Evolutionary conservation across 495 filamentous ascomycete species (phyloP), one percentile per base, ranked within the genome.

Genomic region (Aspergillus sclerotioniger): DNA sequence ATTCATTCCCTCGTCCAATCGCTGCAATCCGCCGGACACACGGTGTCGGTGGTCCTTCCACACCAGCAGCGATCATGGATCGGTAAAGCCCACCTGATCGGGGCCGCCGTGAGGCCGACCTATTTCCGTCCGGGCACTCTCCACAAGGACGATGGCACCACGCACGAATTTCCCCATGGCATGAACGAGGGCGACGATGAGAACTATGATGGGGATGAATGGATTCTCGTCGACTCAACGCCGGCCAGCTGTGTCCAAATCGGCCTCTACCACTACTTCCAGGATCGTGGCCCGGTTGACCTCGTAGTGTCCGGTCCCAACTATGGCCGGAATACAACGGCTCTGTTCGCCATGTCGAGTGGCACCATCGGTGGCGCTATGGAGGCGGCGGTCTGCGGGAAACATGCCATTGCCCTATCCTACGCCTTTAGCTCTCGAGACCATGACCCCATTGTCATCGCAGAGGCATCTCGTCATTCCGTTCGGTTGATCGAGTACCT

Each of bases 11-110:
- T 96, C 64, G 85, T 97, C 13, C 76, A 83, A 35, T 81, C 86
- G 20, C 87, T 98, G 37, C 90, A 94, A 72, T 64, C 74, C 31
- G 83, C 84, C 16, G 90, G 92, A 9, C 92, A 95, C 71, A 81
- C 78, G 37, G 91, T 98, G 57, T 93, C 90, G 3, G 92, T 98
- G 43, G 84, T 94, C 57, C 83, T 98, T 3, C 94, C 94, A 0
- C 87, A 96, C 71, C 86, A 85, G 9, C 94, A 98, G 73, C 87
- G 92, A 48, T 95, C 90, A 53, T 98, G 94, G 94, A 97, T 98
- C 63, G 91, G 92, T 55, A 98, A 98, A 77, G 94, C 94, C 19
- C 93, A 98, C 68, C 85, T 97, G 44, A 87, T 96, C 59, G 91
- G 91, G 54, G 85, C 90, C 63, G 87, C 88, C 17, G 83, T 96